Evolutionary conservation across 2,329 filamentous ascomycete genomes (phyloP).

Genomic region (Pseudocercospora vitis): DNA sequence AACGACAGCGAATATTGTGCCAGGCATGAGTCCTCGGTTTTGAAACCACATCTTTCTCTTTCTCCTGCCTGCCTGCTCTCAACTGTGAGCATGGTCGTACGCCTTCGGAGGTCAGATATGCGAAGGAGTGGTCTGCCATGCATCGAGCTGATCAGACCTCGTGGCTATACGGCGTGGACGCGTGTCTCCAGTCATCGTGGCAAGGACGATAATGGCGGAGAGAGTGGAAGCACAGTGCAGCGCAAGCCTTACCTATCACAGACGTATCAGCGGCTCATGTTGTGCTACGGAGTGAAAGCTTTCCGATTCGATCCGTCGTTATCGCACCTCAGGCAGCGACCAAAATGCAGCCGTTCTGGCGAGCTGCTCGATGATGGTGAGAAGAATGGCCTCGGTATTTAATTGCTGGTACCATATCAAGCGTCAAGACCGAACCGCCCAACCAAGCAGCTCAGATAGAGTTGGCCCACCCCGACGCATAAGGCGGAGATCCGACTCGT

Average conservation of each 20-base stretch:
- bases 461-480: not conserved
- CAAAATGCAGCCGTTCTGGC: not conserved
- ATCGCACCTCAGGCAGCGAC: conserved; percentile 3
- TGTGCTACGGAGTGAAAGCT: not conserved
- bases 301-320: conserved; percentile 15
- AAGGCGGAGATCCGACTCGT: not conserved
- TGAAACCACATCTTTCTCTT: too few species aligned
- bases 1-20: not conserved
- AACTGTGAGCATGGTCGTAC: not conserved
- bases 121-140: too few species aligned
- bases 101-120: too few species aligned
- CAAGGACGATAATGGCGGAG: not conserved
- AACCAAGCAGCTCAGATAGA: not conserved
- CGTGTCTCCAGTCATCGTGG: not conserved
- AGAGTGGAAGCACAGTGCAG: not conserved
- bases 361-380: not conserved
- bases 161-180: too few species aligned
- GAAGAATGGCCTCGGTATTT: not conserved
- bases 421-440: not conserved
- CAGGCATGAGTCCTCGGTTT: not conserved
- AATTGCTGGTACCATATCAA: not conserved
- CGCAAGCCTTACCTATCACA: not conserved
- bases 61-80: not conserved
- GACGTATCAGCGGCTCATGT: not conserved
- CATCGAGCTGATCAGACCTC: not conserved